Base-by-base conservation (phyloP, 2,329 filamentous ascomycete species). In the Dothidotthia symphoricarpi region DNA sequence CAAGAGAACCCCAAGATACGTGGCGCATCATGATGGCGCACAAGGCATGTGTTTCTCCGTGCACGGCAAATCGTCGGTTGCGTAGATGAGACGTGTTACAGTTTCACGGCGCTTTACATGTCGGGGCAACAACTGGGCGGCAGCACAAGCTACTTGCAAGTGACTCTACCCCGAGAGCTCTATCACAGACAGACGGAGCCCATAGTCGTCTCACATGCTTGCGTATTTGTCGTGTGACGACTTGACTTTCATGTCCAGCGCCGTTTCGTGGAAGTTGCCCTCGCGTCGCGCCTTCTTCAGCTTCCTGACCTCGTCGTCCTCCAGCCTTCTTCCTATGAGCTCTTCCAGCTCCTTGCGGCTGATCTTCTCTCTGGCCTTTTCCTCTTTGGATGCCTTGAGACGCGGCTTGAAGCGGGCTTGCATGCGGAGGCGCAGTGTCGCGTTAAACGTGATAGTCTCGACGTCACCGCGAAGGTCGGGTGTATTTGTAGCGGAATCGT, bases 341-440 rank as follows among this genome's bases (percentile, higher is more conserved):
- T 82, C 82, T 69, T 96, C 90, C 31, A 96, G 71, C 69, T 96
- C 88, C 57, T 84, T 84, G 45, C 86, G 77, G 58, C 83, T 91
- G 40, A 98, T 87, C 72, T 91, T 95, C 55, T 91, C 83, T 52
- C 78, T 77, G 0, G 86, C 85, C 71, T 86, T 93, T 49, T 88
- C 86, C 62, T 90, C 88, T 69, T 90, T 94, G 1, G 76, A 80
- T 8, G 84, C 84, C 67, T 85, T 86, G 30, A 93, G 68, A 47
- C 79, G 78, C 7, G 91, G 90, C 74, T 96, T 96, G 73, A 95
- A 97, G 34, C 87, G 77, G 15, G 91, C 88, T 71, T 97, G 91
- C 90, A 97, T 96, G 36, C 90, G 85, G 55, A 97, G 80, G 33
- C 88, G 78, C 43, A 95, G 64, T 6, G 82, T 85, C 8, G 87